phyloP scores from a whole-genome alignment of 805 yeast species.

The Hanseniaspora meyeri region DNA sequence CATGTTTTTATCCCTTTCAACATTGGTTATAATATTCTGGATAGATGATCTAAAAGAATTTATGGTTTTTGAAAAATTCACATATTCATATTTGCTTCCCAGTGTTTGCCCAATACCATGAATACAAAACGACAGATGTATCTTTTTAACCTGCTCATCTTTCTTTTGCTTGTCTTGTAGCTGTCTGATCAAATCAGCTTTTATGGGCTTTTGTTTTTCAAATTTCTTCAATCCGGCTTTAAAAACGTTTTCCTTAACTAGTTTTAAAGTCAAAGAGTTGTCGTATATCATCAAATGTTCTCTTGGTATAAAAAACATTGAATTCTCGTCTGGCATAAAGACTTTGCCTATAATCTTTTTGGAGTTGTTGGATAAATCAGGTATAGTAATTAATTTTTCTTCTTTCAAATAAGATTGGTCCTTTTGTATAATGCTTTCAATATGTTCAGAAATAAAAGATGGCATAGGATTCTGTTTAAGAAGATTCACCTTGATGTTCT shows the following conservation, averaged over 20 bases:
- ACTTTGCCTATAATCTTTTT: constrained; percentile 1
- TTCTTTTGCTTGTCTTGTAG: neutral
- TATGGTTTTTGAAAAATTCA: constrained; percentile 78
- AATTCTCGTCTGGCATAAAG: constrained; percentile 2
- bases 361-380: neutral
- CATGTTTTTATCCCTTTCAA: constrained; percentile 36
- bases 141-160: neutral
- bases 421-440: neutral
- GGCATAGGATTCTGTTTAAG: neutral
- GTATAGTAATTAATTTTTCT: constrained; percentile 4
- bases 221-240: constrained; percentile 6
- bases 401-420: neutral
- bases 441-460: constrained; percentile 1
- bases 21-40: constrained; percentile 32
- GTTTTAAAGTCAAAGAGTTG: neutral
- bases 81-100: constrained; percentile 63
- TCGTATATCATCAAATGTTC: constrained; percentile 6
- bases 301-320: constrained; percentile 9
- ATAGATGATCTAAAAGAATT: constrained; percentile 50
- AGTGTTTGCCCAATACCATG: constrained; percentile 92
- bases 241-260: constrained; percentile 4
- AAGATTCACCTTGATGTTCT: neutral
- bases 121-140: constrained; percentile 62
- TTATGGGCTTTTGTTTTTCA: neutral
- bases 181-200: neutral